Percentiles rank a stretch among this genome's conserved stretches.
These are phyloP conservation scores for Protea cynaroides DNA, from an alignment of 164 flowering plant genomes.

Conservation along the genomic window DNA sequence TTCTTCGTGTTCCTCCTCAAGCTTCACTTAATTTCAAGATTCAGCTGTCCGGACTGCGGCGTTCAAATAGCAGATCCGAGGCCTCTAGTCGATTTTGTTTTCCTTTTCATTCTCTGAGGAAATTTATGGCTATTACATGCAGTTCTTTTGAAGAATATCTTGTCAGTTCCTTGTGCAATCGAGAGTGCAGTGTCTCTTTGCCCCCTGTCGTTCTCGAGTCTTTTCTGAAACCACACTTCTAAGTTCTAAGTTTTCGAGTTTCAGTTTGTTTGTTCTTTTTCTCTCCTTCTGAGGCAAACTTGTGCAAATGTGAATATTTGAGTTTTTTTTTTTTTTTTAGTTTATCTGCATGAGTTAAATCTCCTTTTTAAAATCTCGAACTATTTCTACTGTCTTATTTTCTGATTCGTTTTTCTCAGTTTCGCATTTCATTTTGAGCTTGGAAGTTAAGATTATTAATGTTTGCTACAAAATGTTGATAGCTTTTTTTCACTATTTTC, in stretches of 20 bases:
- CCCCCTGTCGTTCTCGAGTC: too few relatives aligned
- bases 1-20: neutral
- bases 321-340: neutral
- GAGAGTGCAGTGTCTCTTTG: too few relatives aligned
- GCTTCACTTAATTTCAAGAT: neutral
- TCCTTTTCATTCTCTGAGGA: neutral
- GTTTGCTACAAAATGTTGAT: neutral
- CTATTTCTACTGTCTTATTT: too few relatives aligned
- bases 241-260: neutral
- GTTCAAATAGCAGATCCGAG: neutral
- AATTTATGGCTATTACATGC: neutral
- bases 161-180: too few relatives aligned
- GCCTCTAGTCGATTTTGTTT: neutral
- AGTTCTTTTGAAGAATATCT: too few relatives aligned
- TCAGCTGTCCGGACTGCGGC: neutral
- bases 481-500: neutral
- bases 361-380: neutral
- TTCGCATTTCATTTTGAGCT: too few relatives aligned
- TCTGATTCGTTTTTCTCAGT: too few relatives aligned
- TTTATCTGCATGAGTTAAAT: neutral
- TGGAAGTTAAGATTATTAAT: neutral
- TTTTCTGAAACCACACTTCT: too few relatives aligned
- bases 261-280: neutral
- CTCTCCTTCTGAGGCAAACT: neutral
- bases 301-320: neutral